phyloP scores from a whole-genome alignment of 2,329 filamentous ascomycete species.

The Camptophora hylomeconis region DNA sequence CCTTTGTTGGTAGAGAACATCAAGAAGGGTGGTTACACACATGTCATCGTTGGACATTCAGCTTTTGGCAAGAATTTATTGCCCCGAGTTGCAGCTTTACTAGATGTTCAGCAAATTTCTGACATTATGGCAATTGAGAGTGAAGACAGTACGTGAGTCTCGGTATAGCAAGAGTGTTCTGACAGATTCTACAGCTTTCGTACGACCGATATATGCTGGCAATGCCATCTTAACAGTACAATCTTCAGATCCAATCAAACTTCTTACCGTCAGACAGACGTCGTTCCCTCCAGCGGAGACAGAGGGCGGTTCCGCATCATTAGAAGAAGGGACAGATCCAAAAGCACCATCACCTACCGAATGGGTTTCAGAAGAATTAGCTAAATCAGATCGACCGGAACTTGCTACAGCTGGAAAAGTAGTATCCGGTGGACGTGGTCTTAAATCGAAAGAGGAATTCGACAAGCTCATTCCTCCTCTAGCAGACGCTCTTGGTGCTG shows the following conservation, averaged over 20 bases:
- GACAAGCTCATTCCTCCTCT: slow-evolving; percentile 84
- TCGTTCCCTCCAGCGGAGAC: slow-evolving; percentile 64
- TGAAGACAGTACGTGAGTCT: slow-evolving; percentile 55
- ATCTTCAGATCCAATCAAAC: slow-evolving; percentile 70
- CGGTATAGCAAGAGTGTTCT: neutral
- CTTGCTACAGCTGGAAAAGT: slow-evolving; percentile 79
- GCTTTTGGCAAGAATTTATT: slow-evolving; percentile 94
- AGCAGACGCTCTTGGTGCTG: slow-evolving; percentile 85
- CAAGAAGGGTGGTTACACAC: slow-evolving; percentile 87
- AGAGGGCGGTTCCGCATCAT: slow-evolving; percentile 58
- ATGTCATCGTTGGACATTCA: slow-evolving; percentile 80
- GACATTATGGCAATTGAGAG: slow-evolving; percentile 78
- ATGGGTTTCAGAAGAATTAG: slow-evolving; percentile 88
- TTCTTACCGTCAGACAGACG: slow-evolving; percentile 86
- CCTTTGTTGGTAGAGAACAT: slow-evolving; percentile 89
- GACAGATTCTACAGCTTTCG: slow-evolving; percentile 48
- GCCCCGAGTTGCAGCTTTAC: slow-evolving; percentile 77
- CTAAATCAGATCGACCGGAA: slow-evolving; percentile 88
- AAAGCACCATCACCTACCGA: slow-evolving; percentile 61
- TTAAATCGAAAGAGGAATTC: slow-evolving; percentile 98
- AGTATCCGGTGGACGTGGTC: slow-evolving; percentile 81
- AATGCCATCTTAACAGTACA: slow-evolving; percentile 96
- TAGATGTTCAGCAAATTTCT: slow-evolving; percentile 87
- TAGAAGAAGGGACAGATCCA: slow-evolving; percentile 75
- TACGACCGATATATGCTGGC: slow-evolving; percentile 92